Base-by-base conservation (phyloP, 108 stramenopile species). In the Aureococcus anophagefferens region DNA sequence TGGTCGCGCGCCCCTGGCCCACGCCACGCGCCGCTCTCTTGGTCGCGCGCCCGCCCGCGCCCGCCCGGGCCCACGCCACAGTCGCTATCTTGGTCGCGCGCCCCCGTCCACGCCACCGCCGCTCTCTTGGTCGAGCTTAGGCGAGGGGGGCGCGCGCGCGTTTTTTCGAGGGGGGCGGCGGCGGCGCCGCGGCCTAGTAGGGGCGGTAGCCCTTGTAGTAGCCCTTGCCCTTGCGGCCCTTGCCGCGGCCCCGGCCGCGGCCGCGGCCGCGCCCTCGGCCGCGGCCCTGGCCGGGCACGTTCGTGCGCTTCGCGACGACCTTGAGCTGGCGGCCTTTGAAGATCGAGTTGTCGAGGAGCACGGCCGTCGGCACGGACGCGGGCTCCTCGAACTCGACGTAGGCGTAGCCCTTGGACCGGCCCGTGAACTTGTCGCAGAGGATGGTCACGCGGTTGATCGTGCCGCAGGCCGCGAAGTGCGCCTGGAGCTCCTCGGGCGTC, bases 381-480 rank as follows among this genome's bases (percentile, higher is more conserved):
- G 91, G 92, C 29, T 80, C 80, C 46, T 70, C 65, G 64, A 86
- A 86, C 77, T 86, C 84, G 25, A 86, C 73, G 77, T 86, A 86
- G 51, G 85, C 85, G 64, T 75, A 86, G 25, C 85, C 91, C 75
- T 96, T 96, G 17, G 94, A 90, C 63, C 83, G 88, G 0, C 97
- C 97, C 0, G 95, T 89, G 68, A 84, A 88, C 77, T 95, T 95
- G 84, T 98, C 94, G 76, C 97, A 96, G 30, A 94, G 90, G 75
- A 98, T 98, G 32, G 97, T 98, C 5, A 98, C 93, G n/a, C 97
- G 85, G 72, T 96, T 94, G 37, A 98, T 91, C 16, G 89, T 90
- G 17, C 95, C 97, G 76, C 97, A 98, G 0, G 87, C 86, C 75
- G 91, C 86, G 83, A 98, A 98, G 79, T 96, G 95, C 4, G 88